phyloP scores from a whole-genome alignment of 345 rosid genomes.

The Mangifera indica region DNA sequence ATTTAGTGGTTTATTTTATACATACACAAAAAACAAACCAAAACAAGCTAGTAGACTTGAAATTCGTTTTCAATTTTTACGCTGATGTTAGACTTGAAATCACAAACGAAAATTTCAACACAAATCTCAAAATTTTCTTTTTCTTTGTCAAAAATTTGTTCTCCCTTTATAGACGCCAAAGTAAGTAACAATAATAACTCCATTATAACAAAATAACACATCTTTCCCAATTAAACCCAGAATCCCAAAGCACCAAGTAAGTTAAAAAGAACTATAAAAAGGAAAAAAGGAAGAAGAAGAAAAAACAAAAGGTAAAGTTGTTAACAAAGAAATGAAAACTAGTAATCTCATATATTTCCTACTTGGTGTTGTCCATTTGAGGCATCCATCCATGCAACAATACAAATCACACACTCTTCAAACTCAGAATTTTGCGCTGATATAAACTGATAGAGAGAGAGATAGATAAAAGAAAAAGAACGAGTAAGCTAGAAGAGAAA shows the following conservation, averaged over 20 bases:
- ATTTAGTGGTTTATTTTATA: no score
- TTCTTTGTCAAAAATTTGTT: background rate
- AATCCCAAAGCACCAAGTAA: background rate
- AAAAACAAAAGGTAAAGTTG: background rate
- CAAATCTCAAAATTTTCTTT: background rate
- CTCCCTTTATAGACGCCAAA: background rate
- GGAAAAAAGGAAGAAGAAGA: background rate
- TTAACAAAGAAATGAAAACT: background rate
- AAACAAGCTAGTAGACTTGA: no score
- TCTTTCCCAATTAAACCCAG: background rate
- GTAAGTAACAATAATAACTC: background rate
- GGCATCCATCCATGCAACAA: conserved; percentile 68
- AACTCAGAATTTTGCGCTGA: conserved; percentile 12
- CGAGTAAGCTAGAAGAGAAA: background rate
- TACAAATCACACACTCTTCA: conserved; percentile 18
- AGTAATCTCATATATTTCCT: background rate
- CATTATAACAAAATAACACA: background rate
- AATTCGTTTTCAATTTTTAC: no score
- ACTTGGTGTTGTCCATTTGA: conserved; percentile 57
- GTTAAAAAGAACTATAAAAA: background rate
- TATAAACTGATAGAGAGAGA: background rate
- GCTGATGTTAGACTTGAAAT: no score
- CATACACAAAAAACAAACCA: no score
- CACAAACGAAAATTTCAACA: background rate
- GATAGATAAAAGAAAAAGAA: conserved; percentile 16